Conservation (phyloP, 352 stramenopile species). For the Stephanocyclus meneghinianus region DNA sequence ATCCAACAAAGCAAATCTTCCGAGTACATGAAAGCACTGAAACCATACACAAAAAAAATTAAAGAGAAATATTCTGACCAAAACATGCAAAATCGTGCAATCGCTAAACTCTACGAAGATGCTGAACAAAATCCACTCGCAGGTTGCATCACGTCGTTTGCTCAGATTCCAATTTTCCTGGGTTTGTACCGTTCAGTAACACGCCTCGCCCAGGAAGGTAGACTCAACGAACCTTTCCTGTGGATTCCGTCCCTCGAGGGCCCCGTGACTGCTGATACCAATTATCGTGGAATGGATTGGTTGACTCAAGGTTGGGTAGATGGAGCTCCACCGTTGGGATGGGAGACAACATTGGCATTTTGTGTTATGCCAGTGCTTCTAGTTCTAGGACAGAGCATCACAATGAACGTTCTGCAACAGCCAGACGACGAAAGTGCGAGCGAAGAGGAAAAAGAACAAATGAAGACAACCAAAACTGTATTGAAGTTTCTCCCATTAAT, state of each 20-base stretch:
- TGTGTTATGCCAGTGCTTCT: constrained; percentile 84
- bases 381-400: constrained; percentile 83
- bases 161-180: constrained; percentile 86
- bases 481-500: constrained; percentile 87
- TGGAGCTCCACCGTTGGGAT: constrained; percentile 78
- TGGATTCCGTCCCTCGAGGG: constrained; percentile 86
- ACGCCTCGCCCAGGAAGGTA: constrained; percentile 78
- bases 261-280: constrained; percentile 67
- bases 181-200: constrained; percentile 85
- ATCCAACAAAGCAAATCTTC: constrained; percentile 77
- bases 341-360: constrained; percentile 84
- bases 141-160: constrained; percentile 83
- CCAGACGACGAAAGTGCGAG: constrained; percentile 68
- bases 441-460: constrained; percentile 67
- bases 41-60: constrained; percentile 80
- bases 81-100: constrained; percentile 75
- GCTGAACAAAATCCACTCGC: constrained; percentile 82
- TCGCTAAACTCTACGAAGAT: constrained; percentile 80
- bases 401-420: constrained; percentile 83
- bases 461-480: constrained; percentile 69
- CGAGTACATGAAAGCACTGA: constrained; percentile 80
- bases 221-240: constrained; percentile 85
- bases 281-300: constrained; percentile 75
- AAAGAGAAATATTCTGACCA: constrained; percentile 79
- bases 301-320: constrained; percentile 62